These are phyloP conservation scores for Microbotryum violaceum DNA, from an alignment of 1,284 basidiomycete genomes.

Conservation along the genomic window DNA sequence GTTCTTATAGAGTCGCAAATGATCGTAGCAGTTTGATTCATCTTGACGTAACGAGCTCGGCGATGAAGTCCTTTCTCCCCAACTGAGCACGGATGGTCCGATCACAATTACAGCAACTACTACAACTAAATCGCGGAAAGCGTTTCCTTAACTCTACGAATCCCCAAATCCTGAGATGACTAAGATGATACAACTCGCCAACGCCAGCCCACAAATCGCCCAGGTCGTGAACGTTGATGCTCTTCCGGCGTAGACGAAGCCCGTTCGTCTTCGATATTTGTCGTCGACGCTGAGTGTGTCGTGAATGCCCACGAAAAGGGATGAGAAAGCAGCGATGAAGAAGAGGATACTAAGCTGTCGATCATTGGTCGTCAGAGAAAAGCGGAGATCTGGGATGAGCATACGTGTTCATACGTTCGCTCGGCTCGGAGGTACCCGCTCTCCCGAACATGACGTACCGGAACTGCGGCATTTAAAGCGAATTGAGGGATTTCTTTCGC, in stretches of 20 bases:
- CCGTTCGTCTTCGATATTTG: constrained; percentile 4
- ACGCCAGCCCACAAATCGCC: constrained; percentile 8
- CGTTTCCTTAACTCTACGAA: no score
- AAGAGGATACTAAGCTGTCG: constrained; percentile 26
- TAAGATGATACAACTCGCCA: constrained; percentile 14
- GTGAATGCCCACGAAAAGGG: neutral
- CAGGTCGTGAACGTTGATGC: constrained; percentile 3
- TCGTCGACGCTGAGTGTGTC: constrained; percentile 6
- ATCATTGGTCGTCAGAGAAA: neutral
- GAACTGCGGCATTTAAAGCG: constrained; percentile 11
- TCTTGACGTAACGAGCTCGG: no score
- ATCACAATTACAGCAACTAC: no score
- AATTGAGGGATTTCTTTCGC: constrained; percentile 4
- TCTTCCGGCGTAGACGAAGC: constrained; percentile 23
- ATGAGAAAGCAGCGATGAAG: constrained; percentile 15
- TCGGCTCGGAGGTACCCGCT: neutral
- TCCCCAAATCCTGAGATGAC: no score
- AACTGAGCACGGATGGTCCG: no score
- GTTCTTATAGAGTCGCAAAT: no score
- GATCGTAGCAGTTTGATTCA: no score
- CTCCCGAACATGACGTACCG: neutral
- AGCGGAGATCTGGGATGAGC: neutral
- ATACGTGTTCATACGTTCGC: neutral
- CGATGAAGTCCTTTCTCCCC: no score
- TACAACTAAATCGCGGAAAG: no score